phyloP scores from a whole-genome alignment of 1,284 basidiomycete genomes.

The Boletus sp. region DNA sequence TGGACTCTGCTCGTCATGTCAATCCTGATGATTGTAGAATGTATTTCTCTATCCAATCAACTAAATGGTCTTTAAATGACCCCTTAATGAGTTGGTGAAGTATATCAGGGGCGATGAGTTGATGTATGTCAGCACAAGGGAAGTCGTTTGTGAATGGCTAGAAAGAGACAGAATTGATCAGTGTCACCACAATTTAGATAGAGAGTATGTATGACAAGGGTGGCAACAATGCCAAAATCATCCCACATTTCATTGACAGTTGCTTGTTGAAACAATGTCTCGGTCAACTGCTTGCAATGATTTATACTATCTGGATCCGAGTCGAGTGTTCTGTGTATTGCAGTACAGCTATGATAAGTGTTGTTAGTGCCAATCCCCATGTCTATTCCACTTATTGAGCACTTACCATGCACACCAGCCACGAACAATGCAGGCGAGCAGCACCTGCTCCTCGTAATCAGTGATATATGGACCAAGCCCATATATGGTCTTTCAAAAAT shows the following conservation, averaged over 20 bases:
- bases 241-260: neutral
- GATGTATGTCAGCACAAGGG: too few species aligned
- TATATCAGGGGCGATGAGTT: too few species aligned
- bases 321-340: neutral
- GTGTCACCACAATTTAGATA: neutral
- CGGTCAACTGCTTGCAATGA: neutral
- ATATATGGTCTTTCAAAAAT: neutral
- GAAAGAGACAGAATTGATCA: neutral
- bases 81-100: too few species aligned
- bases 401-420: neutral
- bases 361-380: neutral
- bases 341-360: neutral
- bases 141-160: neutral
- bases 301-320: neutral
- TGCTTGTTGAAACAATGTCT: neutral
- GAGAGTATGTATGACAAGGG: neutral
- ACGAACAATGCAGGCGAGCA: slow-evolving; percentile 5
- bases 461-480: neutral
- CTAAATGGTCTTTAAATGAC: too few species aligned
- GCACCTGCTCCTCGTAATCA: slow-evolving; percentile 5
- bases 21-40: too few species aligned
- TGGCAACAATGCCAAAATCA: neutral
- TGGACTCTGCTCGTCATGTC: too few species aligned
- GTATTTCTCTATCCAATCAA: too few species aligned
- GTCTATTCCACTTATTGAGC: neutral